Base-by-base conservation (phyloP, 2,329 filamentous ascomycete genomes). In the Pseudomassariella vexata region DNA sequence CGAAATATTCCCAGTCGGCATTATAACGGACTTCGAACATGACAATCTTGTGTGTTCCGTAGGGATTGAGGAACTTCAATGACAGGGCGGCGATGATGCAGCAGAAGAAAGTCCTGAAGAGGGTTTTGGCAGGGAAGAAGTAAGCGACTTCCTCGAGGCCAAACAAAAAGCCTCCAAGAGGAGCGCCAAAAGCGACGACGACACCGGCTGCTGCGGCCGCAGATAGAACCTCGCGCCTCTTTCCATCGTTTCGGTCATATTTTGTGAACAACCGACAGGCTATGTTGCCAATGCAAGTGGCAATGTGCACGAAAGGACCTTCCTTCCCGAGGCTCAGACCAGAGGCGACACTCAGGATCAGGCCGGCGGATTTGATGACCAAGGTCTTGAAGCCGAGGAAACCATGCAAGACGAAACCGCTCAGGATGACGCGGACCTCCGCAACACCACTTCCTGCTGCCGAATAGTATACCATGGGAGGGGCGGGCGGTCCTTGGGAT, bases 101-200 rank as follows among this genome's bases (percentile, higher is more conserved):
- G 65, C 90, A 96, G 61, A 96, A 96, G 59, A 98, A 98, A 0
- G 92, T 96, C 32, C 92, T 73, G 65, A 98, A 98, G 7, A 98
- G 73, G 0, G 90, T 96, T 63, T 98, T 96, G 5, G 90, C 87
- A 1, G 92, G 90, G 56, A 96, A 96, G 59, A 96, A 96, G 59
- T 96, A 96, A 46, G 85, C 79, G 40, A 96, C 89, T 69, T 96
- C 92, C 59, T 98, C 92, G 19, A 96, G 61, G 20, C 87, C 88
- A 58, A 96, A 96, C 3, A 96, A 69, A 2, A 95, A 88, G 32
- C 90, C 90, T 7, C 88, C 87, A 0, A 79, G 52, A 24, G 90
- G 90, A 1, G 90, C 88, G 22, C 90, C 90, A 54, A 96, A 96
- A 9, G 90, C 90, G 19, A 96, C 90, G 9, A 89, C 85, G 5